Evolutionary conservation across 768 basidiomycete species (phyloP).

Genomic region (Hygrophorus russula): DNA sequence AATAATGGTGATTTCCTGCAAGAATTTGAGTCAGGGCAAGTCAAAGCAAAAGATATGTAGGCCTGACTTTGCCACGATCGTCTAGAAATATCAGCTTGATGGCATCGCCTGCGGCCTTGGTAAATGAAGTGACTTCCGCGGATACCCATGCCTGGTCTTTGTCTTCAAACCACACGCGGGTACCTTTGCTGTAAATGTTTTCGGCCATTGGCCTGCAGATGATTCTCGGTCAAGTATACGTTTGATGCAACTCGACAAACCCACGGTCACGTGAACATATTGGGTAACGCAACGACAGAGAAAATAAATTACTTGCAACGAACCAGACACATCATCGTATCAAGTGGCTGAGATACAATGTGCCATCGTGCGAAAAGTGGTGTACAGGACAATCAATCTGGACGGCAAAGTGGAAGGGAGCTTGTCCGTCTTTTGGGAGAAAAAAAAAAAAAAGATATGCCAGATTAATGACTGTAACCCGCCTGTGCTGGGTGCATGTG

Average conservation of each 20-base stretch:
- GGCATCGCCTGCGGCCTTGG: constrained; percentile 55
- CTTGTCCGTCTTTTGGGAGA: no score
- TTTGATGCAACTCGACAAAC: no score
- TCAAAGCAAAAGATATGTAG: constrained; percentile 7
- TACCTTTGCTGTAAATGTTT: constrained; percentile 86
- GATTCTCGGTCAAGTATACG: background rate
- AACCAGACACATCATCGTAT: no score
- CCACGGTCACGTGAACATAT: no score
- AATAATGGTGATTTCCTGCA: constrained; percentile 67
- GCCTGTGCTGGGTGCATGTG: constrained; percentile 13
- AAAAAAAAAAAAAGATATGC: no score
- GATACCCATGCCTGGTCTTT: constrained; percentile 93
- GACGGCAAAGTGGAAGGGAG: no score
- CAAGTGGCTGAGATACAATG: no score
- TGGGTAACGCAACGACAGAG: no score
- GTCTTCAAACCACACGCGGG: constrained; percentile 88
- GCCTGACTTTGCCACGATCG: constrained; percentile 79
- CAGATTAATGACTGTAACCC: constrained; percentile 4
- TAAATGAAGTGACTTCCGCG: constrained; percentile 64
- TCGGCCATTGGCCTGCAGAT: constrained; percentile 50
- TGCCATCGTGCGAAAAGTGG: no score
- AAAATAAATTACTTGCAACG: no score
- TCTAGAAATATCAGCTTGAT: constrained; percentile 82
- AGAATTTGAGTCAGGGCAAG: constrained; percentile 6
- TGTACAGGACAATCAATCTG: no score